Base-by-base conservation (phyloP, 345 rosid species). In the Crucihimalaya himalaica region DNA sequence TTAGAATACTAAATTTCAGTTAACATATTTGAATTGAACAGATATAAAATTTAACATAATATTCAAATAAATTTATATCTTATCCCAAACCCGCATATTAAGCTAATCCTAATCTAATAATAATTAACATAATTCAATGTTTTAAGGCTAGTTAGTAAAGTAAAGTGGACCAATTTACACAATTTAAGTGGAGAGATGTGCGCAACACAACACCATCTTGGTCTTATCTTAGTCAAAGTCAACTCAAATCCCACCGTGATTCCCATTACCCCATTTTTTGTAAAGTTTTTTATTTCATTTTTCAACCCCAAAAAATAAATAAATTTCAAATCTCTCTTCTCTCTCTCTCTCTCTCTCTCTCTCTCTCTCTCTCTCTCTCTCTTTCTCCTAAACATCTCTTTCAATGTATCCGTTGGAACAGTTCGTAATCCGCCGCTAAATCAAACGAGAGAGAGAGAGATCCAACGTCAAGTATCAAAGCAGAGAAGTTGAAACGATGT, bases 381-480 rank as follows among this genome's bases (percentile, higher is more conserved):
- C 25, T 40, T 19, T 11, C 4, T 18, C 29, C 29, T 48, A 50
- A 60, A 48, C 72, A 65, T 71, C 72, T 77, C 72, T 71, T 48
- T 78, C 81, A 25, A 66, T 66, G 77, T 78, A 65, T 78, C 81
- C 81, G 81, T 78, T 78, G 8, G 81, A 77, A 68, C 69, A 68
- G 79, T 75, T 67, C 13, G 28, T 39, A 39, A 61, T 19, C 71
- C 63, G 62, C 39, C 73, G 46, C 34, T 57, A 20, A 74, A 42
- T 14, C 29, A 35, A 35, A 43, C 14, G 27, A 46, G 55, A 18
- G 4, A 18, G 53, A 43, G 20, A 45, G 4, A 40, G 19, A 45
- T 45, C 50, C 50, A 46, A 10, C 9, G 16, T 34, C 53, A 52
- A 35, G 48, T 10, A 34, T 8, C 39, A 34, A 19, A 56, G 31